Base-by-base conservation (phyloP, 192 early-diverging fungal genomes). In the Mortierella hygrophila region DNA sequence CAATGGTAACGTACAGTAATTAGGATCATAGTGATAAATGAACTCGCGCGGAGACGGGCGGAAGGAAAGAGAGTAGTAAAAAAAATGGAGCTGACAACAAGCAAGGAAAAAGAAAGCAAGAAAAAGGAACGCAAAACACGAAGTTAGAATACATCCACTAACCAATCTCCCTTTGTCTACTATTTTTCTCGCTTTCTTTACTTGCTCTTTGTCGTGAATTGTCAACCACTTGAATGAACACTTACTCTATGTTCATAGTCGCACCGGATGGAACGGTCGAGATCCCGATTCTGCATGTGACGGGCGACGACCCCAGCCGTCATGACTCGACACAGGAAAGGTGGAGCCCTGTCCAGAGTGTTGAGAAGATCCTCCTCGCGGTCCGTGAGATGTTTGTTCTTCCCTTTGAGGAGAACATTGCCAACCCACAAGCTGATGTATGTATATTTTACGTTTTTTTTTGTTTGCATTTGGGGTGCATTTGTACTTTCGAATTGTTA, bases 271-370 rank as follows among this genome's bases (percentile, higher is more conserved):
- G 98, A 55, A 92, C 93, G 8, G 94, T 99, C 26, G 98, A 97
- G 89, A 99, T 99, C 65, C 98, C 97, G 9, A 99, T 99, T 72
- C 90, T 98, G 74, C 98, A 99, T 89, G 93, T 97, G 37, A 97
- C 98, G 6, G 98, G 96, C 54, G 96, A 98, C 74, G 98, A 99
- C 77, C 98, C 98, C 3, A 92, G 93, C 37, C 94, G 93, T 54
- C 94, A 94, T n/a, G 95, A 38, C 41, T 63, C 74, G 29, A 7
- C 52, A 38, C 88, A 91, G 90, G 90, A 96, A 89, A 93, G 95
- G 72, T 96, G 95, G 95, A 96, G 95, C 85, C 95, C 95, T 13
- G 95, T 94, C 38, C 95, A 96, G 78, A 78, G 69, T 47, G 82
- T 83, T 40, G 82, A 83, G 40, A 83, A 65, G 60, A 65, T 65